Percentiles rank a stretch among this genome's conserved stretches.
phyloP scores from a whole-genome alignment of 192 early-diverging fungal genomes.

The Mortierella claussenii region DNA sequence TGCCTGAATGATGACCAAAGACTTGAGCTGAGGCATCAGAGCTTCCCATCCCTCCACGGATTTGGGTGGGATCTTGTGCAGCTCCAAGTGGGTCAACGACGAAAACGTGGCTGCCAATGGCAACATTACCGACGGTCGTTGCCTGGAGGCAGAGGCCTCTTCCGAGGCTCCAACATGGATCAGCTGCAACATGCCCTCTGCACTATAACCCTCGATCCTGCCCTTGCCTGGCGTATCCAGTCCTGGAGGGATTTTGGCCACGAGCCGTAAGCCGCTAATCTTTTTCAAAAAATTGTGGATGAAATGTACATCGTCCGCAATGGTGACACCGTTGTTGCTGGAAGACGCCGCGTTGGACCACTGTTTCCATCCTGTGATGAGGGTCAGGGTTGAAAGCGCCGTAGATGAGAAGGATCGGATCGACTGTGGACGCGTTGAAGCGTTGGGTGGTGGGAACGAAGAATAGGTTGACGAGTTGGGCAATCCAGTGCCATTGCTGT shows the following conservation, averaged over 20 bases:
- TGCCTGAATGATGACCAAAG: constrained; percentile 53
- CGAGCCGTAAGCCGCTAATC: constrained; percentile 56
- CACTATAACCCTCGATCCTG: constrained; percentile 35
- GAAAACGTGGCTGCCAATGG: constrained; percentile 53
- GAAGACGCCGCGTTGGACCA: constrained; percentile 51
- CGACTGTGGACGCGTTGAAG: constrained; percentile 39
- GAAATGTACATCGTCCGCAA: constrained; percentile 60
- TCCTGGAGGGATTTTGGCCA: constrained; percentile 41
- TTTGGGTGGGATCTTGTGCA: constrained; percentile 58
- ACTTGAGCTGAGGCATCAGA: constrained; percentile 55
- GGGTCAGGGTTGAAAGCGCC: constrained; percentile 54
- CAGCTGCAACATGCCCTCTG: constrained; percentile 17
- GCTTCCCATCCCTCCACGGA: constrained; percentile 59
- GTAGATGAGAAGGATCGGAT: constrained; percentile 54
- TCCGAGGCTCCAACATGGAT: constrained; percentile 10
- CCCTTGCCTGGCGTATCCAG: constrained; percentile 29
- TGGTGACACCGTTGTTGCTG: constrained; percentile 17
- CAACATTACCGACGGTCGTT: constrained; percentile 21
- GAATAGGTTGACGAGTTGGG: constrained; percentile 9
- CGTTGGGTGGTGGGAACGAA: constrained; percentile 26
- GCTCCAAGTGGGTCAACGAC: constrained; percentile 58
- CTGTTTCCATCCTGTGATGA: constrained; percentile 57
- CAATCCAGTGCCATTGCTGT: not conserved
- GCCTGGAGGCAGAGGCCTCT: not conserved
- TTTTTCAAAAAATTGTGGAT: constrained; percentile 59